These are phyloP conservation scores for Psilocybe sp. DNA, from an alignment of 768 basidiomycete genomes.

Conservation along the genomic window DNA sequence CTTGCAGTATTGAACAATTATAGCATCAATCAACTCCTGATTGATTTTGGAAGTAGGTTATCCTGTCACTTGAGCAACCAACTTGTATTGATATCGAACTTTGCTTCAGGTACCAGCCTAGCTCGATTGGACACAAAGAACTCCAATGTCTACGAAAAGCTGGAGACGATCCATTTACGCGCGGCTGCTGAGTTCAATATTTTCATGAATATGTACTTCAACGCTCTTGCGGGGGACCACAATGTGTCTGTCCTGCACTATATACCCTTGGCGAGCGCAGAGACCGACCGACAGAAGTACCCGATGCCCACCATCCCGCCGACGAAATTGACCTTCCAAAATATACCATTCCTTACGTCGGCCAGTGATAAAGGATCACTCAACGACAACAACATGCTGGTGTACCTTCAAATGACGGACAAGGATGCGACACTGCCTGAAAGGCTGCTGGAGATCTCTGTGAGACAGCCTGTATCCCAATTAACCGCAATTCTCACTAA, in stretches of 20 bases:
- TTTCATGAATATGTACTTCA: not conserved
- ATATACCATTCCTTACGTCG: not conserved
- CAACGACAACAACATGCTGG: conserved; percentile 1
- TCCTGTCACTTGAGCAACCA: not conserved
- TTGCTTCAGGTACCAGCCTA: not conserved
- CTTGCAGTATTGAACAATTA: not conserved
- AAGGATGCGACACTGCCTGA: not conserved
- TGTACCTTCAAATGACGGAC: not conserved
- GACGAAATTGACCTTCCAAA: not conserved
- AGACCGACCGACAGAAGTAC: not conserved
- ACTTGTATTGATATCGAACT: not conserved
- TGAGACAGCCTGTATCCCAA: not conserved
- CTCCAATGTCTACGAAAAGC: not conserved
- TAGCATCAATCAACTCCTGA: not conserved
- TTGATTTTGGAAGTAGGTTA: not conserved
- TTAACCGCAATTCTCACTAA: not conserved
- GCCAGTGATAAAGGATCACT: not conserved
- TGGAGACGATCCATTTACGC: not conserved
- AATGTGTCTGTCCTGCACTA: not conserved
- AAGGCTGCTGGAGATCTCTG: not conserved
- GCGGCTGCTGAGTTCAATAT: not conserved
- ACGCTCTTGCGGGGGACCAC: not conserved
- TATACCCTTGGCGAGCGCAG: not conserved
- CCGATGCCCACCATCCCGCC: not conserved
- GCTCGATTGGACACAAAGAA: not conserved